Evolutionary conservation across 2,329 filamentous ascomycete genomes (phyloP).

Genomic region (Cephalotrichum gorgonifer): DNA sequence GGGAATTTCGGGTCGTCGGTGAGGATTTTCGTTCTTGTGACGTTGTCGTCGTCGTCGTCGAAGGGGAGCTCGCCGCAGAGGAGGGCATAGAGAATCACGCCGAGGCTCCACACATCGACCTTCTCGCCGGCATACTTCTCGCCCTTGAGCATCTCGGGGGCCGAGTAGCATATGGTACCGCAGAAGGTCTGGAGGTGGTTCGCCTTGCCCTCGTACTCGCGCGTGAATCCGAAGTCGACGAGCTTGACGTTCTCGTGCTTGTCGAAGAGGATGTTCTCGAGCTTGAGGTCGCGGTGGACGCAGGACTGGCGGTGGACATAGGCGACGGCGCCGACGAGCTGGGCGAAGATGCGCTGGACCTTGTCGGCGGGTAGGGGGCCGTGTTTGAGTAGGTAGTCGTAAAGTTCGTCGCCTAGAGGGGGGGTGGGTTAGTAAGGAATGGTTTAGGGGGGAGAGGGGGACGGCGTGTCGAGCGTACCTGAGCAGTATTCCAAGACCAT

Average conservation of each 20-base stretch:
- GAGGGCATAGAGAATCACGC: conserved; percentile 75
- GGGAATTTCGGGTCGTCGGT: conserved; percentile 79
- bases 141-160: conserved; percentile 95
- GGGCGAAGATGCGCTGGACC: conserved; percentile 91
- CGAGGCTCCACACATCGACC: conserved; percentile 91
- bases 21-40: conserved; percentile 77
- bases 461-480: conserved; percentile 38
- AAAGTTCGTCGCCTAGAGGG: conserved; percentile 76
- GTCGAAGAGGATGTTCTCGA: conserved; percentile 87
- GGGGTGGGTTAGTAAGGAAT: not conserved
- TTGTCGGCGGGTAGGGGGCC: conserved; percentile 76
- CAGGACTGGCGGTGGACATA: conserved; percentile 95
- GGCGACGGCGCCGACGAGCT: conserved; percentile 85
- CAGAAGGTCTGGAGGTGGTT: conserved; percentile 97
- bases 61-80: conserved; percentile 83
- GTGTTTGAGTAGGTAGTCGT: conserved; percentile 85
- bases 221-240: conserved; percentile 94
- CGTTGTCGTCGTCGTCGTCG: conserved; percentile 87
- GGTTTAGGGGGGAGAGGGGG: not conserved
- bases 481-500: conserved; percentile 93
- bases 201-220: conserved; percentile 90
- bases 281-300: conserved; percentile 91
- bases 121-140: conserved; percentile 98
- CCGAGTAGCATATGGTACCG: conserved; percentile 94
- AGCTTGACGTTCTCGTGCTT: conserved; percentile 96